Base-by-base conservation (phyloP, 768 basidiomycete genomes). In the Phylloporus scabripes region DNA sequence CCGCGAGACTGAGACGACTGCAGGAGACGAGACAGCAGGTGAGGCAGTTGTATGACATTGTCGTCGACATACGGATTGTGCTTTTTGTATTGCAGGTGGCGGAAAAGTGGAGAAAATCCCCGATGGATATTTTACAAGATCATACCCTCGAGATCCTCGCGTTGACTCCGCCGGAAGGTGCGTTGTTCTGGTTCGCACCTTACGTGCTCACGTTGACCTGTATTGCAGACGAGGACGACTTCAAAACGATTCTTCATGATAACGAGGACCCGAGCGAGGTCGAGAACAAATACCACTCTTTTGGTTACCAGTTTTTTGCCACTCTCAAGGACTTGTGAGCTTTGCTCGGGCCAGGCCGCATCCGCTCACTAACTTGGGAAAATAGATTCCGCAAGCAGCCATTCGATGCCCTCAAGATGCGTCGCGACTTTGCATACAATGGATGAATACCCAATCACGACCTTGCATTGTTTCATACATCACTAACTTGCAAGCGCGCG, bases 371-470 rank as follows among this genome's bases (percentile, higher is more conserved):
- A 33, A 61, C 24, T 8, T 4, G 20, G 4, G 20, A 40, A 15
- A 45, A 45, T 24, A 55, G 47, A 44, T 34, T 28, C 3, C 48
- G 36, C 46, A 31, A 31, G 12, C 51, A 53, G 41, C 20, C 45
- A 5, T 62, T 70, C 14, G 59, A 62, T 45, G 45, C 59, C 9
- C 45, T 49, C 42, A 53, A 55, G 31, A 46, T 75, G 48, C 65
- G 60, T 32, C 62, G 62, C 4, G 60, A 63, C 20, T 73, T 66
- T 54, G 65, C 60, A 8, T 75, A 58, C 44, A 48, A 55, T 8
- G 65, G 58, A 51, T 64, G 34, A 61, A 24, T 12, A 4, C 23
- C 12, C n/a, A 10, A 33, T 21, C 17, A 29, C 8, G n/a, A n/a
- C 44, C n/a, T n/a, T 40, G 46, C 36, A 61, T 46, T 20, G 28